Evolutionary conservation across 805 yeast genomes (phyloP).

Genomic region (Barnettozyma californica): DNA sequence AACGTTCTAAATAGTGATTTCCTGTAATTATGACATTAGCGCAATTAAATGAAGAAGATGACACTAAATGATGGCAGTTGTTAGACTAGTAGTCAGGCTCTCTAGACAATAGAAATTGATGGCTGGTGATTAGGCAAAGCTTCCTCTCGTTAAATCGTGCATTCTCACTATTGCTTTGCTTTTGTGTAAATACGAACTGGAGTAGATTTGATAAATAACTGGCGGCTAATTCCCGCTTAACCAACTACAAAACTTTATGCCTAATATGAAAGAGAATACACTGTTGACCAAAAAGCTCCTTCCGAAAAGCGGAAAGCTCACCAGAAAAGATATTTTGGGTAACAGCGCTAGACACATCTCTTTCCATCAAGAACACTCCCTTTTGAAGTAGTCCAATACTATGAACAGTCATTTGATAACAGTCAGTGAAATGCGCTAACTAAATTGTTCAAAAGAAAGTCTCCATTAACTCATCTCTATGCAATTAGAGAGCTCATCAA

Average conservation of each 20-base stretch:
- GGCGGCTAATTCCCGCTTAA: not conserved
- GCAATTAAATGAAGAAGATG: too few species aligned
- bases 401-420: not conserved
- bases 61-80: too few species aligned
- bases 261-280: not conserved
- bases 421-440: not conserved
- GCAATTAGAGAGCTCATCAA: conserved; percentile 1
- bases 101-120: too few species aligned
- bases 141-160: too few species aligned
- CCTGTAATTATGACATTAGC: too few species aligned
- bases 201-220: too few species aligned
- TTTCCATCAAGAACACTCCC: not conserved
- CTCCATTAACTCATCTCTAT: conserved; percentile 7
- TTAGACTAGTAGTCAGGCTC: too few species aligned
- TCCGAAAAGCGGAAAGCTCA: not conserved
- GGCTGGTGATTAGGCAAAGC: too few species aligned
- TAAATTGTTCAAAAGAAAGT: conserved; percentile 1
- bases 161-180: too few species aligned
- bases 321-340: not conserved
- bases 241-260: not conserved
- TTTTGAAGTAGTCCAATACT: not conserved
- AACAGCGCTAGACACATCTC: not conserved
- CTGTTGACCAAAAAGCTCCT: not conserved
- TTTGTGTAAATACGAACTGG: too few species aligned
- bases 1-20: not conserved